Percentiles rank a stretch among this genome's conserved stretches.
phyloP scores from a whole-genome alignment of 2,329 filamentous ascomycete genomes.

The Colletotrichum sojae region DNA sequence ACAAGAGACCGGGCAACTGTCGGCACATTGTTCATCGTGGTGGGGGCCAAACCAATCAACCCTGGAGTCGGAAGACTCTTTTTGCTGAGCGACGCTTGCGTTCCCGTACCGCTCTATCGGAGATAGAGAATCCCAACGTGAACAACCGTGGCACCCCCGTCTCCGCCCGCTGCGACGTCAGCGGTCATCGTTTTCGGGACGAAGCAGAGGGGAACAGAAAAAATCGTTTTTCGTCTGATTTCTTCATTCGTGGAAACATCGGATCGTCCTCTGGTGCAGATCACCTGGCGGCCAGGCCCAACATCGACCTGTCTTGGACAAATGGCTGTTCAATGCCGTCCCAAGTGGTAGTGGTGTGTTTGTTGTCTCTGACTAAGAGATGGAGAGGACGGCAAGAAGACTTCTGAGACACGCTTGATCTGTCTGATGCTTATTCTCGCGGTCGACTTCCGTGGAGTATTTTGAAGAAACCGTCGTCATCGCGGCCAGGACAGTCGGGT shows the following conservation, averaged over 20 bases:
- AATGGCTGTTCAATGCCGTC: constrained; percentile 17
- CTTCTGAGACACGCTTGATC: neutral
- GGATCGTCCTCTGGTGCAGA: constrained; percentile 3
- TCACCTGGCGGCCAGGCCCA: constrained; percentile 11
- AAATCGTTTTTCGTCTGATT: constrained; percentile 21
- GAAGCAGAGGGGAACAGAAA: neutral
- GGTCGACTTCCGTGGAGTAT: constrained; percentile 3
- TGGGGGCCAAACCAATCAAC: neutral
- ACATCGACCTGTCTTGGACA: constrained; percentile 22
- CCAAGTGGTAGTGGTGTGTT: neutral
- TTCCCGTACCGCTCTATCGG: constrained; percentile 4
- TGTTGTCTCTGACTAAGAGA: constrained; percentile 13
- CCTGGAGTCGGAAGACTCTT: neutral
- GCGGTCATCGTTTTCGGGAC: neutral
- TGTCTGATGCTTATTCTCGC: neutral
- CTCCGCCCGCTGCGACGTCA: constrained; percentile 19
- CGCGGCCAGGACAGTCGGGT: too few relatives aligned
- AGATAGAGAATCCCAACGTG: neutral
- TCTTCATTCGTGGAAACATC: constrained; percentile 24
- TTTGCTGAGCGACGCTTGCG: neutral
- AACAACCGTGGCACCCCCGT: neutral
- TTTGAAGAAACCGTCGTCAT: neutral
- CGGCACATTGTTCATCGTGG: neutral
- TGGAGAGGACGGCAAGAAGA: neutral
- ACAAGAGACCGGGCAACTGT: constrained; percentile 32